Conservation (phyloP, 257 asterid species). For the Schizonepeta tenuifolia region DNA sequence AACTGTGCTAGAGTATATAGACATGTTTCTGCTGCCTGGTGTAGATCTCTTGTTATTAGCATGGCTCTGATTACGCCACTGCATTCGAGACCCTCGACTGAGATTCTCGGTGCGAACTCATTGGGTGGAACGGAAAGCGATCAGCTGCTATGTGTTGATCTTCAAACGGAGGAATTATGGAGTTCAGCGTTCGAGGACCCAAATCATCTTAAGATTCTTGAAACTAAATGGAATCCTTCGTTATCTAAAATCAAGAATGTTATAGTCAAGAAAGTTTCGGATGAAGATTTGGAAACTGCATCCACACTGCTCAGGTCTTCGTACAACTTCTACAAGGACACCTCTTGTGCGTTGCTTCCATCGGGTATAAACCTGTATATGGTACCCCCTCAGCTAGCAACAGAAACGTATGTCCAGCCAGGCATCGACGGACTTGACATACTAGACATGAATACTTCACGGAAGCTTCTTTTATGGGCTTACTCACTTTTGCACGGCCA, state of each 20-base stretch:
- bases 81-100: slow-evolving; percentile 74
- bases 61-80: slow-evolving; percentile 91
- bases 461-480: slow-evolving; percentile 95
- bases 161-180: slow-evolving; percentile 92
- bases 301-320: slow-evolving; percentile 78
- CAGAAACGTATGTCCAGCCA: slow-evolving; percentile 91
- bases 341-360: slow-evolving; percentile 93
- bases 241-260: slow-evolving; percentile 84
- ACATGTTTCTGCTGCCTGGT: slow-evolving; percentile 96
- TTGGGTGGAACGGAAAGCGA: slow-evolving; percentile 57
- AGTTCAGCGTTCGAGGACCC: slow-evolving; percentile 76
- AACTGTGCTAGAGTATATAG: slow-evolving; percentile 74
- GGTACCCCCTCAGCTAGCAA: slow-evolving; percentile 89
- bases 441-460: slow-evolving; percentile 92
- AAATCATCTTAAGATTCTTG: slow-evolving; percentile 72
- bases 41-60: slow-evolving; percentile 92
- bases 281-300: slow-evolving; percentile 93
- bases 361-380: slow-evolving; percentile 89
- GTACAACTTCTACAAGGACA: slow-evolving; percentile 90
- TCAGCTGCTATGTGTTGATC: slow-evolving; percentile 85
- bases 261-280: slow-evolving; percentile 79
- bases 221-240: slow-evolving; percentile 81
- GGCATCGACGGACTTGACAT: slow-evolving; percentile 92
- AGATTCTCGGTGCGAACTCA: slow-evolving; percentile 54
- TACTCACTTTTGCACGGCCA: slow-evolving; percentile 86